A percentile compares a stretch with the other conserved stretches of the same genome.
phyloP scores from a whole-genome alignment of 2,329 filamentous ascomycete genomes.

The Penicillium sp. region DNA sequence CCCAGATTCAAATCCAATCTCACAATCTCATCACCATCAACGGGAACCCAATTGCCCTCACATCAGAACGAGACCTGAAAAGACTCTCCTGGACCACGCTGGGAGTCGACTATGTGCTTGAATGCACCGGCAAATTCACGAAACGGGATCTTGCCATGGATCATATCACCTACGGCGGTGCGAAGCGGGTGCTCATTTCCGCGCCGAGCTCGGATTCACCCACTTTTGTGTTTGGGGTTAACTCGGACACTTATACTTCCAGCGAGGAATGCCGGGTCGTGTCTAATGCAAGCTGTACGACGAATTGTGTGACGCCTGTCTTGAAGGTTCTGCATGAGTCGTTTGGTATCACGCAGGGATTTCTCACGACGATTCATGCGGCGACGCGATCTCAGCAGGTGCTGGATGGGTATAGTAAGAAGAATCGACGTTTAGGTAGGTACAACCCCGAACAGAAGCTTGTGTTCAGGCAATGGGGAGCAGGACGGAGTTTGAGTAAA shows the following conservation, averaged over 20 bases:
- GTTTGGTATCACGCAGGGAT: constrained; percentile 28
- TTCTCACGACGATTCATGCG: constrained; percentile 28
- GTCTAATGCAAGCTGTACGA: constrained; percentile 30
- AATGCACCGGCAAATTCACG: constrained; percentile 49
- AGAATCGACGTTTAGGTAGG: constrained; percentile 27
- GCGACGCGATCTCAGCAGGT: constrained; percentile 30
- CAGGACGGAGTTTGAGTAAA: too few relatives aligned
- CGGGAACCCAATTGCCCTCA: constrained; percentile 19
- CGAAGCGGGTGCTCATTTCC: constrained; percentile 74
- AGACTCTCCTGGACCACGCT: constrained; percentile 24
- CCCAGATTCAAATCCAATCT: constrained; percentile 83
- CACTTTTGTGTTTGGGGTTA: constrained; percentile 42
- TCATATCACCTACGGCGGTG: constrained; percentile 71
- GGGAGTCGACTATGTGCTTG: constrained; percentile 25
- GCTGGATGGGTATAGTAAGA: constrained; percentile 32
- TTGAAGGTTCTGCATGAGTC: constrained; percentile 27
- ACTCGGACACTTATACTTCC: constrained; percentile 21
- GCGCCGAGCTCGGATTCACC: constrained; percentile 61
- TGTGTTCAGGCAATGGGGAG: too few relatives aligned
- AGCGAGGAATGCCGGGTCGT: constrained; percentile 21
- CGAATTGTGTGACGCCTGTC: constrained; percentile 29
- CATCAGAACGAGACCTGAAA: constrained; percentile 24
- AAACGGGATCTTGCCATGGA: constrained; percentile 82
- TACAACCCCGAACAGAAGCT: too few relatives aligned
- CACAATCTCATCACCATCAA: constrained; percentile 62